Base-by-base conservation (phyloP, 768 basidiomycete species). In the Psilocybe tampanensis region DNA sequence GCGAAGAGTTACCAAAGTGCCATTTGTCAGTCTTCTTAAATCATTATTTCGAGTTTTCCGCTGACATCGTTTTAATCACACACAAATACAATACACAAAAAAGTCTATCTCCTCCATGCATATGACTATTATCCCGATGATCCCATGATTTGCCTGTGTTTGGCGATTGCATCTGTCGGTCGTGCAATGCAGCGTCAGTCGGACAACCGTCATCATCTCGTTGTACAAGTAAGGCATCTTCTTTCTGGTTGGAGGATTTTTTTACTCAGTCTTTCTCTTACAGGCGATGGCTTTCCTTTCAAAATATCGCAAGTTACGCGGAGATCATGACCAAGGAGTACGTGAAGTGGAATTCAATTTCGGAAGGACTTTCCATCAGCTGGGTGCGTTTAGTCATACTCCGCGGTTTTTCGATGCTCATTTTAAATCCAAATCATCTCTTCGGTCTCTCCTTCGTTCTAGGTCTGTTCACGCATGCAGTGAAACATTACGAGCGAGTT, bases 281-380 rank as follows among this genome's bases (percentile, higher is more conserved):
- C n/a, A 62, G 90, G 92, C 82, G 0, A 81, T 95, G 79, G 92
- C 91, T 0, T 97, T 95, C 70, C 71, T 98, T 22, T 81, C 87
- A 0, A 82, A 85, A 47, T 99, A 98, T 70, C 84, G 94, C 17
- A 76, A 78, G n/a, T 66, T 90, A 2, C 80, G 89, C 13, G 76
- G 75, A 42, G 71, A 62, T 1, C 74, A 75, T 47, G 69, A 71
- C 2, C 70, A 76, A 2, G 77, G 75, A 2, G 62, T 80, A 21
- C 81, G 85, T 24, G 95, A 98, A 70, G 88, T 96, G 3, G 93
- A 99, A 56, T 98, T 84, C 69, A 99, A 99, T 70, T 92, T 95
- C 66, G 96, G 89, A 0, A 80, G 96, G 44, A 84, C 86, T 1
- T 98, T 97, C 68, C 96, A 98, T 67, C 91, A 95, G 57, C 77